Conservation (phyloP, 1,139 yeast genomes). For the Debaryomycetaceae sp. region DNA sequence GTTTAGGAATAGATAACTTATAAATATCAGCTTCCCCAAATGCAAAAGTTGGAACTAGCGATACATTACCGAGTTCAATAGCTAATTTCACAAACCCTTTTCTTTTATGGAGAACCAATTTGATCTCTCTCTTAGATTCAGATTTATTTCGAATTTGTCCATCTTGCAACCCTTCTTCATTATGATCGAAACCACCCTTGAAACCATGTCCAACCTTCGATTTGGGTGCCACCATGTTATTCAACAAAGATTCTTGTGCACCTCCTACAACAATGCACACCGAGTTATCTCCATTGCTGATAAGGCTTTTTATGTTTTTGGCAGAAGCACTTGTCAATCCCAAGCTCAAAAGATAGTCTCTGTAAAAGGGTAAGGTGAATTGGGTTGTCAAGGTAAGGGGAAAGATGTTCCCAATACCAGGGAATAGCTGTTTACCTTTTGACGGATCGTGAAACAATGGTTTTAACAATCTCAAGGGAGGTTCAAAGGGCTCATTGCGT, state of each 20-base stretch:
- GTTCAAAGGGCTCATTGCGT: slow-evolving; percentile 43
- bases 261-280: slow-evolving; percentile 94
- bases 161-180: slow-evolving; percentile 4
- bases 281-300: slow-evolving; percentile 64
- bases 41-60: slow-evolving; percentile 82
- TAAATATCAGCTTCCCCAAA: slow-evolving; percentile 90
- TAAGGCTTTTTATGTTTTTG: slow-evolving; percentile 62
- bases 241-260: slow-evolving; percentile 80
- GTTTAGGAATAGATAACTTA: slow-evolving; percentile 55
- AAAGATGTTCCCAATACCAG: slow-evolving; percentile 74
- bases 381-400: slow-evolving; percentile 81
- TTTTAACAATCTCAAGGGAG: slow-evolving; percentile 52
- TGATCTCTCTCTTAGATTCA: slow-evolving; percentile 20
- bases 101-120: slow-evolving; percentile 68
- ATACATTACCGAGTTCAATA: slow-evolving; percentile 70
- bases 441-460: slow-evolving; percentile 44
- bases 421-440: slow-evolving; percentile 53
- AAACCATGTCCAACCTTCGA: slow-evolving; percentile 49
- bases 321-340: slow-evolving; percentile 88
- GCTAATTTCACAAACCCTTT: slow-evolving; percentile 91
- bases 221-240: slow-evolving; percentile 34
- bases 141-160: background rate
- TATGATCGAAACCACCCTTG: slow-evolving; percentile 39
- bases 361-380: slow-evolving; percentile 80
- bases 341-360: slow-evolving; percentile 78